phyloP scores from a whole-genome alignment of 2,329 filamentous ascomycete species.

The Pyricularia sp. region DNA sequence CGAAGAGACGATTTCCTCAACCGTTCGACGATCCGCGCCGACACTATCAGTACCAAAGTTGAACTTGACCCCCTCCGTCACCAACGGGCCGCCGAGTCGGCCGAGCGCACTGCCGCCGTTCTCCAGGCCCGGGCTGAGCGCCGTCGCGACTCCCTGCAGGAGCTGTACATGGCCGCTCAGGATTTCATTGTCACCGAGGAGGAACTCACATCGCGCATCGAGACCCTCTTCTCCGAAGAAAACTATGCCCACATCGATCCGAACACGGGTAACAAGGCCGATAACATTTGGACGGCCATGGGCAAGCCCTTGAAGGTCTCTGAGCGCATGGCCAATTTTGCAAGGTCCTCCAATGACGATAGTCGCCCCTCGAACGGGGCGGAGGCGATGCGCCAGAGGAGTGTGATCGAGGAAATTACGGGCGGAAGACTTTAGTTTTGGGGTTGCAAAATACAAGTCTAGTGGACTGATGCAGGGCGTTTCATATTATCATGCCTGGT shows the following conservation, averaged over 20 bases:
- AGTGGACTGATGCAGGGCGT: not conserved
- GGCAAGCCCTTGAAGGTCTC: constrained; percentile 31
- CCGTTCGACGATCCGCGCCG: constrained; percentile 48
- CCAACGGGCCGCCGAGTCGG: constrained; percentile 33
- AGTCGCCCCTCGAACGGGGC: constrained; percentile 21
- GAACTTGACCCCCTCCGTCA: constrained; percentile 51
- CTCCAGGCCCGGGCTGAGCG: constrained; percentile 40
- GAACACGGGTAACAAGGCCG: constrained; percentile 13
- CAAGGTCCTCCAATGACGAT: not conserved
- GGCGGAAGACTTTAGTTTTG: constrained; percentile 37
- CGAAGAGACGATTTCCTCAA: constrained; percentile 68
- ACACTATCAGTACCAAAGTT: constrained; percentile 33
- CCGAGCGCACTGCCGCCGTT: constrained; percentile 26
- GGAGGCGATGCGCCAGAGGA: constrained; percentile 37
- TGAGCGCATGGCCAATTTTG: constrained; percentile 25
- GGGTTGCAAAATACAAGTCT: not conserved
- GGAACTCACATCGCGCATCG: constrained; percentile 61
- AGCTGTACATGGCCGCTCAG: constrained; percentile 82
- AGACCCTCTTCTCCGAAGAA: constrained; percentile 59
- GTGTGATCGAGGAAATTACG: constrained; percentile 44
- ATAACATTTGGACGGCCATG: constrained; percentile 40
- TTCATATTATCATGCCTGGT: not conserved
- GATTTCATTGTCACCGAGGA: constrained; percentile 73
- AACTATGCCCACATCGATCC: constrained; percentile 31
- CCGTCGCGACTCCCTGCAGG: constrained; percentile 61